phyloP scores from a whole-genome alignment of 805 yeast species.

The Kazachstania viticola region DNA sequence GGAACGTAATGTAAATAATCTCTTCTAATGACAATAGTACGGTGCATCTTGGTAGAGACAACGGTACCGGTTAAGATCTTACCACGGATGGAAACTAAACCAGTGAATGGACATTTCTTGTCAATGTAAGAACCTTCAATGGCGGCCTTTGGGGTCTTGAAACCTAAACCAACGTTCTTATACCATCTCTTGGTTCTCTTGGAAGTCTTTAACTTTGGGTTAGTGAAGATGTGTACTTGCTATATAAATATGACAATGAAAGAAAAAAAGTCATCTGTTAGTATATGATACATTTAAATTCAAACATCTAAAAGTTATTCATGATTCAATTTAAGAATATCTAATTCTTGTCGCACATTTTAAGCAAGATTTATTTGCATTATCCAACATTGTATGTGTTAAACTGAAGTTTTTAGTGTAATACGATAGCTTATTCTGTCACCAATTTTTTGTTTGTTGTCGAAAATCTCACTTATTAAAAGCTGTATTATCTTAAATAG shows the following conservation, averaged over 20 bases:
- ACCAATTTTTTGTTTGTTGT: no score
- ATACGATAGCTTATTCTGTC: no score
- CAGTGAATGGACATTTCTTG: slow-evolving; percentile 99
- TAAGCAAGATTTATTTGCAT: no score
- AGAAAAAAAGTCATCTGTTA: no score
- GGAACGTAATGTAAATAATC: slow-evolving; percentile 99
- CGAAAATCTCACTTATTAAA: no score
- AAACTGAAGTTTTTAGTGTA: no score
- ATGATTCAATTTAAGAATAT: no score
- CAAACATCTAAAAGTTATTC: no score
- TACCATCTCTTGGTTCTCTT: slow-evolving; percentile 99
- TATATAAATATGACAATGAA: slow-evolving; percentile 29
- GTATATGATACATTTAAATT: no score
- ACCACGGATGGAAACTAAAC: slow-evolving; percentile 97
- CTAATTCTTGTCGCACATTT: no score
- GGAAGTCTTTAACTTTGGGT: slow-evolving; percentile 98
- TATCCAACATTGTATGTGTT: no score
- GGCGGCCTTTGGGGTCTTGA: slow-evolving; percentile 99
- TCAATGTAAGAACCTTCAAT: slow-evolving; percentile 97
- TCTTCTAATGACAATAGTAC: slow-evolving; percentile 99
- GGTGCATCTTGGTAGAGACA: slow-evolving; percentile 99
- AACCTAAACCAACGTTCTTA: slow-evolving; percentile 99
- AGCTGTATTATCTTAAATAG: no score
- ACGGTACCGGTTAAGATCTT: slow-evolving; percentile 98
- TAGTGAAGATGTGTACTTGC: slow-evolving; percentile 99